Evolutionary conservation across 306 rosid genomes (phyloP).

Genomic region (Begonia masoniana): DNA sequence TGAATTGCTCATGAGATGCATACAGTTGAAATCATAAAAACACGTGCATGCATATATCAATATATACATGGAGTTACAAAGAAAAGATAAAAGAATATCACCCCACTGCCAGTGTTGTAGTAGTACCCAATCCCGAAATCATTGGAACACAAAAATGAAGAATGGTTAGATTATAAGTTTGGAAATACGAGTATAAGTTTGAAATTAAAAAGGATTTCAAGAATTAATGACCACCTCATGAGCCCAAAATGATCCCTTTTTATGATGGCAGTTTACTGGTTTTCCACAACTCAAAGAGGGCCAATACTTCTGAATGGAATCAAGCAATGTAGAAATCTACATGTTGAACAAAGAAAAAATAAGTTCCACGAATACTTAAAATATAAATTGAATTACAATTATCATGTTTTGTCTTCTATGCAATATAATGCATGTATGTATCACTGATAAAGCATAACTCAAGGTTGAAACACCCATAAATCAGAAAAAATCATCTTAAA

Average conservation of each 20-base stretch:
- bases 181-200: constrained; percentile 5
- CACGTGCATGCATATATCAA: constrained; percentile 1
- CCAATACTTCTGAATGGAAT: constrained; percentile 62
- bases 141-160: constrained; percentile 17
- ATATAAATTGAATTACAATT: too few relatives aligned
- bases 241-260: constrained; percentile 84
- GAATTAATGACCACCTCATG: constrained; percentile 66
- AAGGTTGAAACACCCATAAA: too few relatives aligned
- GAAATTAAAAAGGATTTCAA: constrained; percentile 12
- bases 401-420: too few relatives aligned
- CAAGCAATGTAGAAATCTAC: constrained; percentile 58
- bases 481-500: too few relatives aligned
- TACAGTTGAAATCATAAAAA: too few relatives aligned
- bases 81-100: constrained; percentile 40
- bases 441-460: too few relatives aligned
- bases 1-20: too few relatives aligned
- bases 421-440: too few relatives aligned
- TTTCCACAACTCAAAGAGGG: constrained; percentile 73
- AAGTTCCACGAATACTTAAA: too few relatives aligned
- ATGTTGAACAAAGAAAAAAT: constrained; percentile 12
- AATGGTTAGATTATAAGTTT: constrained; percentile 26
- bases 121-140: constrained; percentile 17
- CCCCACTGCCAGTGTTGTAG: constrained; percentile 71
- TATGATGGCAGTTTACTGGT: constrained; percentile 55
- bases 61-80: constrained; percentile 12